Base-by-base conservation (phyloP, 1,284 basidiomycete genomes). In the Tilletia walkeri region DNA sequence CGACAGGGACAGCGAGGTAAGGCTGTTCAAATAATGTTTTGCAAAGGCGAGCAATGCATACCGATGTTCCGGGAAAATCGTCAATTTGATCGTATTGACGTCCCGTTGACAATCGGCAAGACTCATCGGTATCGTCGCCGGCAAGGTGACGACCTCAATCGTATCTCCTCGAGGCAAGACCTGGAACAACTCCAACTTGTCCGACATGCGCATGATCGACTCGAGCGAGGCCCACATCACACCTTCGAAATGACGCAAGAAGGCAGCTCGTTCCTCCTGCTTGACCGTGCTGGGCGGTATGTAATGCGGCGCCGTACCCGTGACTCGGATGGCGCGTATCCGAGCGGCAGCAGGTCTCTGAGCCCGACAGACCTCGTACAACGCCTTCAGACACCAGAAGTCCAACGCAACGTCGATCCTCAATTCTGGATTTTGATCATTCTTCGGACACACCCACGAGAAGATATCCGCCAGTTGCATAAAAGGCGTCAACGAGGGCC, bases 351-450 rank as follows among this genome's bases (percentile, higher is more conserved):
- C 34, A 14, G 59, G 9, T 14, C 34, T 34, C 34, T 63, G 59
- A 10, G 59, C 59, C 36, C 59, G 59, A 63, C 30, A 63, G 36
- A 63, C 59, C 36, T 63, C 59, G 34, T 63, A 63, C 59, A 63
- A 12, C 1, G 59, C 59, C 34, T 63, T 63, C 16, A 38, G 34
- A 39, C 59, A 63, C 59, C 59, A 63, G 18, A 63, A 63, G 59
- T 63, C 59, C 16, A 63, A 16, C 30, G 38, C 59, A 34, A 63
- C 20, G 59, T 63, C 59, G 59, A 63, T 63, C 7, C 7, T 3
- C 34, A 63, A 38, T 10, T 16, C 59, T 14, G 30, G 9, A 20
- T 63, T 63, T 36, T 7, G 9, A 6, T n/a, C 59, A 5, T 56
- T 56, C 24, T 56, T 56, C 24, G 54, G 24, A 34, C 24, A 56